These are phyloP conservation scores for Solanum raphanifolium DNA, from an alignment of 257 asterid species.

Conservation along the genomic window DNA sequence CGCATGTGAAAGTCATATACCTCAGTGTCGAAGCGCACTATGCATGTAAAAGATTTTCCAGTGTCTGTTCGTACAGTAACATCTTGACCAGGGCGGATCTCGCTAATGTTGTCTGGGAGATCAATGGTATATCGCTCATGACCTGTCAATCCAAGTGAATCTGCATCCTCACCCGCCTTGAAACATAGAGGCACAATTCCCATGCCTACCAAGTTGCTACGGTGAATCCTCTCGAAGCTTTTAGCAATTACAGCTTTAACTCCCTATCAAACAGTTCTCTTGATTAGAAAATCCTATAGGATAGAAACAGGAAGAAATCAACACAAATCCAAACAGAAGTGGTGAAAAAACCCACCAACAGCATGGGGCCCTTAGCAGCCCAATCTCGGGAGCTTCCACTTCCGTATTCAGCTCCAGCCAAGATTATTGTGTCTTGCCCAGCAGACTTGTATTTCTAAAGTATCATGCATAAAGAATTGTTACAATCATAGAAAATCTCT, in stretches of 20 bases:
- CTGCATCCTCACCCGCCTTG: conserved; percentile 39
- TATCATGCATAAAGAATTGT: neutral
- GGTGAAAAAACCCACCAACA: neutral
- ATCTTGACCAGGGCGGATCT: conserved; percentile 67
- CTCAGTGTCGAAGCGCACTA: conserved; percentile 74
- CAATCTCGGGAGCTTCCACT: conserved; percentile 13
- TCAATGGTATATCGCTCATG: conserved; percentile 59
- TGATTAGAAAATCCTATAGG: neutral
- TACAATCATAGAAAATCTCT: neutral
- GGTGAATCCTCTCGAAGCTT: conserved; percentile 16
- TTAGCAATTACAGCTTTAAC: conserved; percentile 11
- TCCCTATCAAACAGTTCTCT: neutral
- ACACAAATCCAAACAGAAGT: neutral
- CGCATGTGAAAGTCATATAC: conserved; percentile 10
- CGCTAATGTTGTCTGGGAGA: conserved; percentile 46
- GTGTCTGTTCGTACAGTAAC: conserved; percentile 37
- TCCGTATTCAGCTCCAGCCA: conserved; percentile 13
- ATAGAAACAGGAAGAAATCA: neutral
- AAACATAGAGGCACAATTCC: conserved; percentile 14
- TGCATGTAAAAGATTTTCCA: conserved; percentile 62
- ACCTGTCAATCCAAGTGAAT: conserved; percentile 55
- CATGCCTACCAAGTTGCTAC: conserved; percentile 14
- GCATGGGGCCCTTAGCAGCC: conserved; percentile 16
- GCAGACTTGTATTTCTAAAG: conserved; percentile 7
- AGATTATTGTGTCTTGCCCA: conserved; percentile 6